Evolutionary conservation across 495 filamentous ascomycete species (phyloP).

Genomic region (Penicillium tannophilum): DNA sequence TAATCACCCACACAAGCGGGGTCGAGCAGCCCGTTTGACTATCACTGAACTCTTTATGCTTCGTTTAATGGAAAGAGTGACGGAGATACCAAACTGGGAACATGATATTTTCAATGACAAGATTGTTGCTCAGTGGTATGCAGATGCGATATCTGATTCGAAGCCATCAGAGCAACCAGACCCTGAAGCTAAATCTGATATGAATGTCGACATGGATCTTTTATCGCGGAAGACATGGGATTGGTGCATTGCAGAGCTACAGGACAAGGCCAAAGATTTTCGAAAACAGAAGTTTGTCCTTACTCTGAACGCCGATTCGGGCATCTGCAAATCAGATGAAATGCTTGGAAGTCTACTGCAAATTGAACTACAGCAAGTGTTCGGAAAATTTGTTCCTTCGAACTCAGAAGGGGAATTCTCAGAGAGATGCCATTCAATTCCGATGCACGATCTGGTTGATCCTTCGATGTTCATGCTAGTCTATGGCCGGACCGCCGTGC

Average conservation of each 20-base stretch:
- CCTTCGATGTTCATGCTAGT: conserved; percentile 12
- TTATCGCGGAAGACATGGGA: conserved; percentile 11
- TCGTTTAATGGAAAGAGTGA: conserved; percentile 12
- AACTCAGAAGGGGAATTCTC: not conserved
- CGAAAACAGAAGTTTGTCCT: conserved; percentile 9
- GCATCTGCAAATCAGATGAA: conserved; percentile 11
- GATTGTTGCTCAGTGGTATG: conserved; percentile 11
- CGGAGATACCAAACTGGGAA: conserved; percentile 13
- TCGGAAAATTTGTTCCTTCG: not conserved
- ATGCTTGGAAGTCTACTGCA: conserved; percentile 1
- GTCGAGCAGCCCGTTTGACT: conserved; percentile 9
- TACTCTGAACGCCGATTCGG: conserved; percentile 12
- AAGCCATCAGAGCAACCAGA: not conserved
- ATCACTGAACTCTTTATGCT: conserved; percentile 7
- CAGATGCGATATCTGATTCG: conserved; percentile 3
- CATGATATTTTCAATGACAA: conserved; percentile 9
- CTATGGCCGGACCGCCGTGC: conserved; percentile 13
- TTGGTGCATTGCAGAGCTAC: conserved; percentile 17
- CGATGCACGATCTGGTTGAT: conserved; percentile 12
- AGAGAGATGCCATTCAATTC: conserved; percentile 2
- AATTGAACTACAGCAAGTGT: not conserved
- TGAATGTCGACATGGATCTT: conserved; percentile 5
- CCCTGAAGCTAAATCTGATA: not conserved
- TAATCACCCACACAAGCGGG: conserved; percentile 2
- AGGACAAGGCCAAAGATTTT: conserved; percentile 13